Conservation (phyloP, 78 protist species). For the Protostelium mycophagum region DNA sequence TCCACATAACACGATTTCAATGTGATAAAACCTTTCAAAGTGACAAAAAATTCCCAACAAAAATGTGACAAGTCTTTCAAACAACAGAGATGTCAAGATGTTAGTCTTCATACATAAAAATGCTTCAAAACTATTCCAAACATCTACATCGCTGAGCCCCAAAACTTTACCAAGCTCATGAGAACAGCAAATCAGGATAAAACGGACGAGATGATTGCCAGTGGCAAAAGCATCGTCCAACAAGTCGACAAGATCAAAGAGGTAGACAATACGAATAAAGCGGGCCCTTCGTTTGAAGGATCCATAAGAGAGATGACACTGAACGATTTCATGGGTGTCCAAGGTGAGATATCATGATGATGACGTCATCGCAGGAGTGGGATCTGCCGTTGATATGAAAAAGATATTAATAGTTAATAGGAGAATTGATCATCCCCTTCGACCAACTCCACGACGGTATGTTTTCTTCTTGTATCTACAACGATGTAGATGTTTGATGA, state of each 20-base stretch:
- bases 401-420: background rate
- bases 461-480: too few relatives aligned
- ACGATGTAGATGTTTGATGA: too few relatives aligned
- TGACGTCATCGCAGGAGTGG: too few relatives aligned
- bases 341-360: background rate
- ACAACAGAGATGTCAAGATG: too few relatives aligned
- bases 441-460: background rate
- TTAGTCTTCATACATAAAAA: too few relatives aligned
- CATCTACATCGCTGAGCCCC: too few relatives aligned
- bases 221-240: background rate
- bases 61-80: too few relatives aligned
- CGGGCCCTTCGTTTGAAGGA: background rate
- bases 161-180: too few relatives aligned
- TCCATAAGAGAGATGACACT: background rate
- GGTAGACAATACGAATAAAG: background rate
- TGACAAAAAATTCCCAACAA: too few relatives aligned
- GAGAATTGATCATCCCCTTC: background rate
- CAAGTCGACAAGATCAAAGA: background rate
- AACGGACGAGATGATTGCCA: background rate
- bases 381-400: background rate
- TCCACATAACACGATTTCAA: too few relatives aligned
- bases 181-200: background rate
- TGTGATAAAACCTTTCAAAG: too few relatives aligned
- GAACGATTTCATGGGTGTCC: background rate
- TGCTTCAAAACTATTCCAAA: too few relatives aligned